These are phyloP conservation scores for Albifimbria verrucaria DNA, from an alignment of 2,329 filamentous ascomycete genomes.

Conservation along the genomic window DNA sequence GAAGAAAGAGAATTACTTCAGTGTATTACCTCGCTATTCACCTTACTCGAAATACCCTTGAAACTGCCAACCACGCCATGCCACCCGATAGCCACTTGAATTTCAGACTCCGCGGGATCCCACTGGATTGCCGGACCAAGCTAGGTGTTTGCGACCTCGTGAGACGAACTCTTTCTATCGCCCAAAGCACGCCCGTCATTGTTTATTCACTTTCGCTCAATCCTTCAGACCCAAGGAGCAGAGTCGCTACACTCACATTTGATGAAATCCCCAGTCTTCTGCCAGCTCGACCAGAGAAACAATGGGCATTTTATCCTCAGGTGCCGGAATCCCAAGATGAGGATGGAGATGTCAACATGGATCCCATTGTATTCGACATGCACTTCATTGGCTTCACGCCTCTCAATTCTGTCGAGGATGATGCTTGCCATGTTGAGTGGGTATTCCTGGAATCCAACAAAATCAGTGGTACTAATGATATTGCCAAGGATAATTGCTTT, in stretches of 20 bases:
- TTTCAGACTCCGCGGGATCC: neutral
- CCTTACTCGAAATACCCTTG: no score
- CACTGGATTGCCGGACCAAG: neutral
- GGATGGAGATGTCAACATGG: neutral
- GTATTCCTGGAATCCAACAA: constrained; percentile 1
- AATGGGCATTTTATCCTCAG: neutral
- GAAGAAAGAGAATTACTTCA: no score
- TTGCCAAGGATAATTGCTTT: constrained; percentile 11
- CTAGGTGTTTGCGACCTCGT: neutral
- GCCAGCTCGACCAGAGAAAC: neutral
- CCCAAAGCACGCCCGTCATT: neutral
- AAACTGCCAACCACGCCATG: neutral
- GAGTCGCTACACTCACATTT: neutral
- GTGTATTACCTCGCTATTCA: no score
- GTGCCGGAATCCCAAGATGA: neutral
- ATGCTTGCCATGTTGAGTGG: constrained; percentile 5
- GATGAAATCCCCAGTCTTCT: neutral
- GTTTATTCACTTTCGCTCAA: neutral
- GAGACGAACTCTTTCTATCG: neutral
- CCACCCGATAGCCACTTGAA: neutral
- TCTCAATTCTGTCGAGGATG: constrained; percentile 3
- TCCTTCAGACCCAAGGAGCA: neutral
- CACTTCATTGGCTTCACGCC: constrained; percentile 9
- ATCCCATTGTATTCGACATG: constrained; percentile 6
- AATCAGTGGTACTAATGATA: neutral